Base-by-base conservation (phyloP, 2,329 filamentous ascomycete species). In the Cytospora mali region DNA sequence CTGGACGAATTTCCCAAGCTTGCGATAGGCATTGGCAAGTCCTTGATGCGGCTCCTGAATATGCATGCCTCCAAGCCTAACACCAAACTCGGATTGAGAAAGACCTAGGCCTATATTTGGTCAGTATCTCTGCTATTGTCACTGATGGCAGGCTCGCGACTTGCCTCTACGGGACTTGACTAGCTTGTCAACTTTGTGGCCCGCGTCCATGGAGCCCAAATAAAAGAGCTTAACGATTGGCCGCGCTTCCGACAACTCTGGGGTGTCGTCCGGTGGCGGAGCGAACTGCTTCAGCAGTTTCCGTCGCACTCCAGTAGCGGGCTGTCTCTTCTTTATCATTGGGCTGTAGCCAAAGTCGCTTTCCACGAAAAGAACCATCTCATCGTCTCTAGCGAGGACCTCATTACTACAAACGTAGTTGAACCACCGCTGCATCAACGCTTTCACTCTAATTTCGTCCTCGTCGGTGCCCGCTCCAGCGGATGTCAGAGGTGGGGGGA, bases 221-320 rank as follows among this genome's bases (percentile, higher is more conserved):
- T 99, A 99, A 74, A 99, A 98, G 54, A 93, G 84, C 79, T 99
- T 99, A 42, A 98, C 95, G 50, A 92, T 83, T 0, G 95, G 95
- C 58, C 95, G 86, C 23, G 93, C 93, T 70, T 95, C 89, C 67
- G 94, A 89, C 61, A 99, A 82, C 79, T 99, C 95, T 11, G 94
- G 93, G 1, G 95, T 98, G 75, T 99, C 95, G 76, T 99, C 95
- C 14, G 95, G 93, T 0, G 95, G 95, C 33, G 95, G 95, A 42
- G 95, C 94, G 76, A 99, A 99, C 75, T 99, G 95, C 82, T 99
- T 99, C 74, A 99, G 82, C 65, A 98, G 90, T 80, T 97, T 97
- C 73, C 95, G 86, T 66, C 95, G 88, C 69, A 99, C 92, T 50
- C 95, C 95, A 1, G 95, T 99, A 10, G 95, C 95, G 25, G 95